Evolutionary conservation across 139 green algal species (phyloP), one percentile per base, ranked within the genome.

Genomic region (Chlorella sp.): DNA sequence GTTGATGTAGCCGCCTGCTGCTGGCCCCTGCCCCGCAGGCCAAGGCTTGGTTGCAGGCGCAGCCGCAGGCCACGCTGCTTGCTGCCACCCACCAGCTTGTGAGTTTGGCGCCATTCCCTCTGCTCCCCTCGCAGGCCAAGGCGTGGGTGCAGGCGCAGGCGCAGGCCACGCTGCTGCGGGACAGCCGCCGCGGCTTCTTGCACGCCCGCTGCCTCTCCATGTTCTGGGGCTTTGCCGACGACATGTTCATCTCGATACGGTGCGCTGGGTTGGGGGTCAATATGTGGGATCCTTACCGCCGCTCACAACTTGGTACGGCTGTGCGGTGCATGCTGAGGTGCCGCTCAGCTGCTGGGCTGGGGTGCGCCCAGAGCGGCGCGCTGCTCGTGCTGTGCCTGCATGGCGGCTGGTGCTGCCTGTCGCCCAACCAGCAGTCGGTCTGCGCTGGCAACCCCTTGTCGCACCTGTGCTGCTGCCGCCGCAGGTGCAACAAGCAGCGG

Each of bases 181-280:
- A 68, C 43, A 72, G 14, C 4, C 76, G 54, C 32, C 68, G 8
- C 40, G 84, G 75, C 67, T 87, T 87, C 70, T 19, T 87, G 17
- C 84, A 87, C 56, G 84, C 84, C 5, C 84, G 84, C 14, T 40
- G 84, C 30, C 48, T 87, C 54, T 62, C 84, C 30, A 6, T 82
- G 0, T 68, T 87, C n/a, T 87, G 75, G 75, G 84, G 84, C 43
- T 84, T 87, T 84, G 84, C 84, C 0, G 84, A 87, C 41, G 84
- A 87, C 69, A 48, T 84, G 24, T 70, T 38, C 30, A 38, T 40
- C 28, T 36, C 28, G 0, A 20, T 70, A 17, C 28, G 30, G 30
- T 38, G 64, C 8, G 64, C 11, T 2, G 32, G 64, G 13, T 3
- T 30, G 56, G 7, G 56, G 56, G 26, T 20, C 22, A 24, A 26